A percentile compares a stretch with the other conserved stretches of the same genome.
Conservation (phyloP, 1,139 yeast species). For the Hansenula lynferdii region DNA sequence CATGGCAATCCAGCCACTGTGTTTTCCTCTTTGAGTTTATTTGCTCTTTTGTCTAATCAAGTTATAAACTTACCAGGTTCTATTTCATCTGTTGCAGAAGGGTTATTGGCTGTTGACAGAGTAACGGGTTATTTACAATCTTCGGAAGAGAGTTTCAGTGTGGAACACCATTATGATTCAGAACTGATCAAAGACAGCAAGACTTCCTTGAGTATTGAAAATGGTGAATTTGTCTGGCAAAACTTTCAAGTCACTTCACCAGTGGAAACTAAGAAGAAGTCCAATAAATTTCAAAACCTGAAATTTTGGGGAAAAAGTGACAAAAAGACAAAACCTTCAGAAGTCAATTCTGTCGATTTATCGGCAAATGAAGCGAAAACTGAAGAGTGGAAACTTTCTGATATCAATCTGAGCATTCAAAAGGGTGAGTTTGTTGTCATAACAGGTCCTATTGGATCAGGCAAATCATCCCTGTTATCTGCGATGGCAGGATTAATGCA, state of each 20-base stretch:
- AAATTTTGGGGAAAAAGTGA: constrained; percentile 11
- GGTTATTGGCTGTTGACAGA: constrained; percentile 52
- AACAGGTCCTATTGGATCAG: constrained; percentile 41
- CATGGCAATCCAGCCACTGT: constrained; percentile 56
- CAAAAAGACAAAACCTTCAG: constrained; percentile 6
- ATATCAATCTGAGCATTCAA: constrained; percentile 28
- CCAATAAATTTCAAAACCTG: constrained; percentile 5
- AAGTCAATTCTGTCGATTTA: background rate
- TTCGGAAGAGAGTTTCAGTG: constrained; percentile 28
- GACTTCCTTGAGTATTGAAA: constrained; percentile 38
- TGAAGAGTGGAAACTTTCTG: background rate
- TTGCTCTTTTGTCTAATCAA: constrained; percentile 66
- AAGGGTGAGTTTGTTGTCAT: constrained; percentile 37
- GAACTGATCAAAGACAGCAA: constrained; percentile 21
- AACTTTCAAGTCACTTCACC: constrained; percentile 34
- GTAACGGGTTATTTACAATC: constrained; percentile 47
- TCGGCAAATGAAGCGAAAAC: background rate
- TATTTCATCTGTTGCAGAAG: constrained; percentile 49
- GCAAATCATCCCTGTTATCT: constrained; percentile 37
- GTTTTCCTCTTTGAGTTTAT: constrained; percentile 76
- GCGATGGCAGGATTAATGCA: constrained; percentile 45
- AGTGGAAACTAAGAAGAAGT: constrained; percentile 27
- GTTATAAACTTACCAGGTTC: constrained; percentile 61
- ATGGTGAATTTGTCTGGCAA: constrained; percentile 68
- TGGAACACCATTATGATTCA: constrained; percentile 17